phyloP scores from a whole-genome alignment of 352 stramenopile genomes.

The Phytophthora idaei region DNA sequence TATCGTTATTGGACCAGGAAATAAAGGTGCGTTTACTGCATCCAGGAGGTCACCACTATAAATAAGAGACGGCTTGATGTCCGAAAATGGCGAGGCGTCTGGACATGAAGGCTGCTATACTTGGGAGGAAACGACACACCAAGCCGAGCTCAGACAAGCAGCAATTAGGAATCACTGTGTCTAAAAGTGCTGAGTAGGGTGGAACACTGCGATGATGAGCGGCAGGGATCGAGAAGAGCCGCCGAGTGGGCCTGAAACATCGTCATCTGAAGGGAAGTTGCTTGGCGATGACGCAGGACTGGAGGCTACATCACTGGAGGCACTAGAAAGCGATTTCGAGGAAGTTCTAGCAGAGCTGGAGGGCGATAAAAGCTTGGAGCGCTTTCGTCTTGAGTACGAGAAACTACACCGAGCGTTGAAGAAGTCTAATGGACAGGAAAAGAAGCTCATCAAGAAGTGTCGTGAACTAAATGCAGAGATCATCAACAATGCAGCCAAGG shows the following conservation, averaged over 20 bases:
- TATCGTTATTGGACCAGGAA: conserved; percentile 6
- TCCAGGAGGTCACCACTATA: conserved; percentile 6
- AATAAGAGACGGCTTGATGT: conserved; percentile 22
- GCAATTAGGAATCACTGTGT: conserved; percentile 11
- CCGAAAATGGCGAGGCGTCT: conserved; percentile 23
- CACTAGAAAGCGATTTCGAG: conserved; percentile 94
- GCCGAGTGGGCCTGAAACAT: conserved; percentile 15
- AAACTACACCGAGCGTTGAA: conserved; percentile 94
- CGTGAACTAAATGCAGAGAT: conserved; percentile 95
- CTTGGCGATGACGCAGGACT: conserved; percentile 54
- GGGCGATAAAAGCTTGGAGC: conserved; percentile 93
- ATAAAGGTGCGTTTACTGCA: not conserved
- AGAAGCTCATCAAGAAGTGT: conserved; percentile 96
- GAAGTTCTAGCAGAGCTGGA: conserved; percentile 92
- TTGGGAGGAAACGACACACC: conserved; percentile 34
- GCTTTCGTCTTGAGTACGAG: conserved; percentile 95
- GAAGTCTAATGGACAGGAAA: conserved; percentile 95
- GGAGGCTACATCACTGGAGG: conserved; percentile 75
- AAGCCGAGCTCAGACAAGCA: conserved; percentile 3
- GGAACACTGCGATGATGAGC: conserved; percentile 31
- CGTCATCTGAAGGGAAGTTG: conserved; percentile 46
- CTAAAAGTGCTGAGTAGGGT: too few relatives aligned
- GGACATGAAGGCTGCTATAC: conserved; percentile 15
- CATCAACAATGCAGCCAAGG: conserved; percentile 96
- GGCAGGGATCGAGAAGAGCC: conserved; percentile 17